phyloP scores from a whole-genome alignment of 768 basidiomycete species.

The Lenzites betulinus region DNA sequence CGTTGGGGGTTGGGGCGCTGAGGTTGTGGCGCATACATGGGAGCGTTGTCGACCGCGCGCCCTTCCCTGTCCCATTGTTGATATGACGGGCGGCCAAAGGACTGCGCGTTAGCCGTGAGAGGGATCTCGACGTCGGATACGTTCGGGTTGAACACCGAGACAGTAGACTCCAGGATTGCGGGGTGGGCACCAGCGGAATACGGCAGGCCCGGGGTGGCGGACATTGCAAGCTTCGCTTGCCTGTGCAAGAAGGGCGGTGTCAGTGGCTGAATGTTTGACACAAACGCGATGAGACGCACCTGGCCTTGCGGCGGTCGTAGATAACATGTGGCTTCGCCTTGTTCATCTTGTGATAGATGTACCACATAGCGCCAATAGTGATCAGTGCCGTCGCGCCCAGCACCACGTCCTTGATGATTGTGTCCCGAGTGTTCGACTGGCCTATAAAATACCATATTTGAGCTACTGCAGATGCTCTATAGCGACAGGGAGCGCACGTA shows the following conservation, averaged over 20 bases:
- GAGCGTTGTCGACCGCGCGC: slow-evolving; percentile 51
- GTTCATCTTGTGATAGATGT: slow-evolving; percentile 74
- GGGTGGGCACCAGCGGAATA: slow-evolving; percentile 16
- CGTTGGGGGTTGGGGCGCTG: slow-evolving; percentile 25
- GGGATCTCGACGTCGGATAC: slow-evolving; percentile 44
- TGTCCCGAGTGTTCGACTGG: slow-evolving; percentile 46
- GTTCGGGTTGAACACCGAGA: slow-evolving; percentile 39
- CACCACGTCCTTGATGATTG: slow-evolving; percentile 69
- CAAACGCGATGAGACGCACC: slow-evolving; percentile 38
- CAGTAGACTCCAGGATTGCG: slow-evolving; percentile 33
- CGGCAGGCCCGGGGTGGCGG: slow-evolving; percentile 12
- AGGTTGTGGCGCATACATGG: slow-evolving; percentile 55
- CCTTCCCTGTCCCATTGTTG: slow-evolving; percentile 58
- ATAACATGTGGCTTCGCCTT: slow-evolving; percentile 67
- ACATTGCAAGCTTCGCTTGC: slow-evolving; percentile 49
- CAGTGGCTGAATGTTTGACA: slow-evolving; percentile 3
- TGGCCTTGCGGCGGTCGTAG: slow-evolving; percentile 67
- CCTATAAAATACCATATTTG: slow-evolving; percentile 19
- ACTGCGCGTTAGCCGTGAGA: slow-evolving; percentile 39
- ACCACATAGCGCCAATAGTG: slow-evolving; percentile 82
- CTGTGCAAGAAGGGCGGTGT: slow-evolving; percentile 32
- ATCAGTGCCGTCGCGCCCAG: slow-evolving; percentile 68
- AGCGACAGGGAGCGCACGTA: not conserved
- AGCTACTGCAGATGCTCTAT: not conserved
- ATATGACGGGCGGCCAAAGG: slow-evolving; percentile 18